Conservation (phyloP, 164 flowering plant genomes). For the Cinnamomum chago region DNA sequence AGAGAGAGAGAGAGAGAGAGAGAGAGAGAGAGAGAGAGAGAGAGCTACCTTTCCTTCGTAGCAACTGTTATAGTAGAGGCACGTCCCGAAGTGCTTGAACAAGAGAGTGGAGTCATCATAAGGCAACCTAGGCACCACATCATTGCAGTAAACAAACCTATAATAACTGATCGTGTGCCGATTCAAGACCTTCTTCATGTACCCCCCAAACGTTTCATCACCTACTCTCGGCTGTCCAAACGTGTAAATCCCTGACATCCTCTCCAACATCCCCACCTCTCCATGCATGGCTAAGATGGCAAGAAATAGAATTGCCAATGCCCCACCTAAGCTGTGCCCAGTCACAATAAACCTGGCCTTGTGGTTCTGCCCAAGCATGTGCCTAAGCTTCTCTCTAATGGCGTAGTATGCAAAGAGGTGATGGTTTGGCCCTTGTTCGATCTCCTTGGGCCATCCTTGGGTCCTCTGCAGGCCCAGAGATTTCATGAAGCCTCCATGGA, state of each 20-base stretch:
- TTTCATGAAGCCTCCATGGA: slow-evolving; percentile 60
- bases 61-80: slow-evolving; percentile 58
- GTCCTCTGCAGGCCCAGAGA: slow-evolving; percentile 37
- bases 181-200: slow-evolving; percentile 39
- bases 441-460: slow-evolving; percentile 54
- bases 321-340: slow-evolving; percentile 90
- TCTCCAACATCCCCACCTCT: slow-evolving; percentile 50
- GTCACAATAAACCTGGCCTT: slow-evolving; percentile 55
- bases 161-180: slow-evolving; percentile 36
- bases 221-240: slow-evolving; percentile 93
- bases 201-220: slow-evolving; percentile 47
- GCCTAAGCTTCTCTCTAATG: slow-evolving; percentile 44
- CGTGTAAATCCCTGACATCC: slow-evolving; percentile 70
- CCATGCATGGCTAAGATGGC: slow-evolving; percentile 44
- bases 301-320: slow-evolving; percentile 63
- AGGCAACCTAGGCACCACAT: slow-evolving; percentile 79
- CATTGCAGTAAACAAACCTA: slow-evolving; percentile 69
- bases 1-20: no score
- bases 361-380: slow-evolving; percentile 26
- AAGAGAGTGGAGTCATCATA: slow-evolving; percentile 45
- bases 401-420: slow-evolving; percentile 50
- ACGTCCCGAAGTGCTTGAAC: slow-evolving; percentile 70
- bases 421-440: slow-evolving; percentile 7
- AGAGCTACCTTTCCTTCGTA: slow-evolving; percentile 55
- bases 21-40: no score